Evolutionary conservation across 371 early-diverging fungal species (phyloP), one percentile per base, ranked within the genome.

Genomic region (Circinella minor): DNA sequence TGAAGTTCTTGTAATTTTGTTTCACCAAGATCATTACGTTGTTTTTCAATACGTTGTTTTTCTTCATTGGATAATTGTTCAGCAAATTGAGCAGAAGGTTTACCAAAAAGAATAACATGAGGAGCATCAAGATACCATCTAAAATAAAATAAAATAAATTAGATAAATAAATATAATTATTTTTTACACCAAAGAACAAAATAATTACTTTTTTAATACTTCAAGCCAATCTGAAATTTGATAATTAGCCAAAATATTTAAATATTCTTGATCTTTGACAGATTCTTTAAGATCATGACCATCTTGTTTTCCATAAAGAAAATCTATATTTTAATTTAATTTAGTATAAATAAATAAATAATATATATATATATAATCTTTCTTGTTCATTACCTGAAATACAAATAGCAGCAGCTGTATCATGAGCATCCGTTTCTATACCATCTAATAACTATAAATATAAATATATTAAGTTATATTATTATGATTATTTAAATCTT

Each of bases 41-140:
- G 89, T 51, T 86, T 81, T 27, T 86, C 85, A 27, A 87, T 70
- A 55, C 91, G 88, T 54, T 85, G 74, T 5, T 72, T 77, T 72
- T 91, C 91, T 43, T 90, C 88, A 34, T 81, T 78, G 0, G 81
- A 74, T 38, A 86, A 78, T 48, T 86, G 81, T 27, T 87, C 77
- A 3, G 91, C 88, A 65, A 89, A 86, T 18, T 79, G 80, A 3
- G 89, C 88, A 13, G 90, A 90, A 1, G 91, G 91, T 67, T 84
- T 85, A 37, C 84, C 91, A 49, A 84, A 75, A 38, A 91, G 78
- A 8, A 79, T 85, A 1, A 87, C 78, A 60, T 85, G 86, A 46
- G 83, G 82, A 14, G 85, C 74, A 72, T 88, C 80, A 55, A 89
- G 67, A 65, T 81, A 86, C 80, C 87, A 88, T 61, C 86, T 87